A percentile compares a stretch with the other conserved stretches of the same genome.
These are phyloP conservation scores for Yarrowia yakushimensis DNA, from an alignment of 805 yeast genomes.

Conservation along the genomic window DNA sequence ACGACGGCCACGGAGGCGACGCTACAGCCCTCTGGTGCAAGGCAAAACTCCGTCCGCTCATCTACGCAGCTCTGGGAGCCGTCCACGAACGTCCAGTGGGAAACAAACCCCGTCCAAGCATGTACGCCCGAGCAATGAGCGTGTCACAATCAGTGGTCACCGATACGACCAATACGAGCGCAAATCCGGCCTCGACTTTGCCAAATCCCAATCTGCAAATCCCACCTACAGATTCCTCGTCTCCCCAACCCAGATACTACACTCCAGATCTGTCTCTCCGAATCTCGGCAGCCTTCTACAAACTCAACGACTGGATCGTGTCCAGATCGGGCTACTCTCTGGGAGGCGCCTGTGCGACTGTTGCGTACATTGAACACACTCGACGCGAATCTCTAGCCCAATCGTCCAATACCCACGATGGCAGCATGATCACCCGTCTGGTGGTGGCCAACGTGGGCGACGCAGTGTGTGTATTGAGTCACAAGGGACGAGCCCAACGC, in stretches of 20 bases:
- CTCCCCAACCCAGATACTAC: neutral
- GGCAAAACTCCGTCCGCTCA: conserved; percentile 7
- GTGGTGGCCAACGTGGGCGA: conserved; percentile 22
- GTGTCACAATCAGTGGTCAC: neutral
- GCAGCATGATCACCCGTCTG: neutral
- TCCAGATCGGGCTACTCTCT: neutral
- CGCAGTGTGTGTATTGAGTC: neutral
- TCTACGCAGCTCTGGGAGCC: conserved; percentile 1
- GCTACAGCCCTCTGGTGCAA: conserved; percentile 16
- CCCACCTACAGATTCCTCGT: neutral
- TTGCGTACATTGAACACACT: conserved; percentile 11
- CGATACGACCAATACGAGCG: neutral
- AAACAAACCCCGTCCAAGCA: conserved; percentile 9
- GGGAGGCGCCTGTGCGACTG: conserved; percentile 17
- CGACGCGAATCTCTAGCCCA: neutral
- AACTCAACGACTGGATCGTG: conserved; percentile 18
- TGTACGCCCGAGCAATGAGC: neutral
- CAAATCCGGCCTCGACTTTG: neutral
- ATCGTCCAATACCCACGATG: neutral
- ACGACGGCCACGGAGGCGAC: conserved; percentile 21
- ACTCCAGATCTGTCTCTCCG: conserved; percentile 2
- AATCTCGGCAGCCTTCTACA: conserved; percentile 9
- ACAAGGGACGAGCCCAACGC: conserved; percentile 10
- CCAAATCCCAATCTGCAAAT: neutral
- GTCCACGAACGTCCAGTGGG: neutral